Conservation (phyloP, 2,329 filamentous ascomycete species). For the Samsoniella hepiali region DNA sequence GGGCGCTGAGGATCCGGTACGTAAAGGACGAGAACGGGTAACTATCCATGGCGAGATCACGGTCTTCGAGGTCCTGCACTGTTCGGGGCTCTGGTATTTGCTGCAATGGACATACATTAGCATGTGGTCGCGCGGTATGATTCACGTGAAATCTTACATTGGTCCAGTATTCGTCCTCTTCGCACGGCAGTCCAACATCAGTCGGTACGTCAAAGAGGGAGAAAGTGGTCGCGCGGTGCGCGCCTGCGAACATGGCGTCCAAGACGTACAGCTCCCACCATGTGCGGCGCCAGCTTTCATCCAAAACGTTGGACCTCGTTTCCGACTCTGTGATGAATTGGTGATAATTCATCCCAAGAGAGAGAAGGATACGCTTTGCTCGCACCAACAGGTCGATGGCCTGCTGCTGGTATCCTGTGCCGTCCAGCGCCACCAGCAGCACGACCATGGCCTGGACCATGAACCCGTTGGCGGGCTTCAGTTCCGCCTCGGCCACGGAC, state of each 20-base stretch:
- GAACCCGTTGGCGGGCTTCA: not conserved
- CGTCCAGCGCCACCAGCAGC: slow-evolving; percentile 7
- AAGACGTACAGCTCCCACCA: slow-evolving; percentile 75
- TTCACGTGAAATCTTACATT: not conserved
- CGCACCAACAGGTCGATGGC: not conserved
- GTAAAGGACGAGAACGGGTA: slow-evolving; percentile 3
- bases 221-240: slow-evolving; percentile 1
- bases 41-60: not conserved
- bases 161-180: slow-evolving; percentile 9
- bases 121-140: too few species aligned
- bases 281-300: slow-evolving; percentile 74
- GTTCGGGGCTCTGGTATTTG: slow-evolving; percentile 6
- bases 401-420: not conserved
- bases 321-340: not conserved
- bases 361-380: not conserved
- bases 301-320: slow-evolving; percentile 42
- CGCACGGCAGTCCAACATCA: slow-evolving; percentile 7
- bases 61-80: not conserved
- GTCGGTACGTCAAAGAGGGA: not conserved
- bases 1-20: slow-evolving; percentile 8
- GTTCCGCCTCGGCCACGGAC: not conserved
- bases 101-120: not conserved
- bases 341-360: slow-evolving; percentile 38
- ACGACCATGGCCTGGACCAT: slow-evolving; percentile 9
- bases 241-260: slow-evolving; percentile 71